Conservation (phyloP, 23 red algal species). For the Gracilariopsis chorda region DNA sequence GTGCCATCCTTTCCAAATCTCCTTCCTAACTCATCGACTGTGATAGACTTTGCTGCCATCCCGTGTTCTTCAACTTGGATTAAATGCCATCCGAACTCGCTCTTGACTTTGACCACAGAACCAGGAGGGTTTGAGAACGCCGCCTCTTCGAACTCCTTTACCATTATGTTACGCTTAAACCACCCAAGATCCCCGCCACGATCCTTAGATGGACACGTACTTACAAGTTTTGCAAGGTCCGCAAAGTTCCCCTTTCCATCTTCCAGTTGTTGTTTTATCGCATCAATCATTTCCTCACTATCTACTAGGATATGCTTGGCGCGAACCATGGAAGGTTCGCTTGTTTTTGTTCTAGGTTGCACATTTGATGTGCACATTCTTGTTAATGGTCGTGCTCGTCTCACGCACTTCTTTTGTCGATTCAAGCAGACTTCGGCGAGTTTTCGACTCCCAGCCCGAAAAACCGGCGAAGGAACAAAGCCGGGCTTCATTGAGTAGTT, state of each 20-base stretch:
- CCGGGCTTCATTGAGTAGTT: neutral
- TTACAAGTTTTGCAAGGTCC: constrained; percentile 43
- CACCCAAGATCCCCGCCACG: constrained; percentile 95
- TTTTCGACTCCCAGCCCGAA: neutral
- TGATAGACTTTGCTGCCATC: constrained; percentile 47
- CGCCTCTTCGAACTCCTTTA: constrained; percentile 84
- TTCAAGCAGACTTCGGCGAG: neutral
- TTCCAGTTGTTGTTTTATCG: constrained; percentile 44
- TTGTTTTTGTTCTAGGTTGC: neutral
- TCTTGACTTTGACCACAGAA: constrained; percentile 76
- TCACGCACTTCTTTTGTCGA: neutral
- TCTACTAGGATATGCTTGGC: constrained; percentile 84
- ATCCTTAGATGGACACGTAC: constrained; percentile 57
- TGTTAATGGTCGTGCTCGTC: neutral
- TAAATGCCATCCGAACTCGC: constrained; percentile 94
- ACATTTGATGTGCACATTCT: neutral
- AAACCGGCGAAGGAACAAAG: neutral
- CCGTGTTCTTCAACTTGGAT: constrained; percentile 80
- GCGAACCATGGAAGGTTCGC: constrained; percentile 65
- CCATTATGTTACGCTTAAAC: constrained; percentile 93
- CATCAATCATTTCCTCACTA: constrained; percentile 73
- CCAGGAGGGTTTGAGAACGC: constrained; percentile 61
- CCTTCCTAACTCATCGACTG: constrained; percentile 70
- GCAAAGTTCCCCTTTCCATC: constrained; percentile 55
- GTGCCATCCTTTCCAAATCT: constrained; percentile 24